Evolutionary conservation across 2,329 filamentous ascomycete species (phyloP).

Genomic region (Xylariaceae sp.): DNA sequence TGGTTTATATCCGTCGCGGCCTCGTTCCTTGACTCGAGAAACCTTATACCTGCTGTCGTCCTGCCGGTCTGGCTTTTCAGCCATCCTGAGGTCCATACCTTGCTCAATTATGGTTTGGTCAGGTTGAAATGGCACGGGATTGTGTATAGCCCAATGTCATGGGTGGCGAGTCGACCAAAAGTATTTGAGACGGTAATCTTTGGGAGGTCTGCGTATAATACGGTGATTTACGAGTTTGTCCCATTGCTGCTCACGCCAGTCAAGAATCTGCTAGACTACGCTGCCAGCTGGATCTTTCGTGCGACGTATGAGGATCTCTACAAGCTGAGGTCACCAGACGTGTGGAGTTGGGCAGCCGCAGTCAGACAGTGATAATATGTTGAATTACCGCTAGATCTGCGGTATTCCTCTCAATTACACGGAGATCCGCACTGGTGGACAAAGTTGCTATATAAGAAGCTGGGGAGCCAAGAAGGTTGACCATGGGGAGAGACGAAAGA

Average conservation of each 20-base stretch:
- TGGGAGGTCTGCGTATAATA: background rate
- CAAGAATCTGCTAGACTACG: slow-evolving; percentile 1
- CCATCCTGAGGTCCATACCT: slow-evolving; percentile 10
- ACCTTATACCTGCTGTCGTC: slow-evolving; percentile 13
- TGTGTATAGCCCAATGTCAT: slow-evolving; percentile 17
- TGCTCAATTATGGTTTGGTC: slow-evolving; percentile 22
- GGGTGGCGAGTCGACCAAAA: background rate
- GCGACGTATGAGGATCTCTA: slow-evolving; percentile 8
- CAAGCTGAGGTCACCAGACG: slow-evolving; percentile 10
- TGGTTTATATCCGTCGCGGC: slow-evolving; percentile 21
- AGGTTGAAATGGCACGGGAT: slow-evolving; percentile 18
- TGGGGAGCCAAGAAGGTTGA: too few relatives aligned
- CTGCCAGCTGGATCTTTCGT: slow-evolving; percentile 2
- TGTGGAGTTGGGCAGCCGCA: slow-evolving; percentile 1
- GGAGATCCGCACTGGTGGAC: too few relatives aligned
- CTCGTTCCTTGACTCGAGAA: slow-evolving; percentile 17
- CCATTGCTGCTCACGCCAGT: slow-evolving; percentile 8
- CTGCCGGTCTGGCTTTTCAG: slow-evolving; percentile 12
- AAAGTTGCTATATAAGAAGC: too few relatives aligned
- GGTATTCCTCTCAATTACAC: too few relatives aligned
- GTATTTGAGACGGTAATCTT: background rate
- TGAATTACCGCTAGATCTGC: too few relatives aligned
- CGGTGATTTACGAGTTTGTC: background rate
- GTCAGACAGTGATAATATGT: background rate
- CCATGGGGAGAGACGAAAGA: too few relatives aligned